These are phyloP conservation scores for Basipetospora sp. DNA, from an alignment of 2,329 filamentous ascomycete species.

Conservation along the genomic window DNA sequence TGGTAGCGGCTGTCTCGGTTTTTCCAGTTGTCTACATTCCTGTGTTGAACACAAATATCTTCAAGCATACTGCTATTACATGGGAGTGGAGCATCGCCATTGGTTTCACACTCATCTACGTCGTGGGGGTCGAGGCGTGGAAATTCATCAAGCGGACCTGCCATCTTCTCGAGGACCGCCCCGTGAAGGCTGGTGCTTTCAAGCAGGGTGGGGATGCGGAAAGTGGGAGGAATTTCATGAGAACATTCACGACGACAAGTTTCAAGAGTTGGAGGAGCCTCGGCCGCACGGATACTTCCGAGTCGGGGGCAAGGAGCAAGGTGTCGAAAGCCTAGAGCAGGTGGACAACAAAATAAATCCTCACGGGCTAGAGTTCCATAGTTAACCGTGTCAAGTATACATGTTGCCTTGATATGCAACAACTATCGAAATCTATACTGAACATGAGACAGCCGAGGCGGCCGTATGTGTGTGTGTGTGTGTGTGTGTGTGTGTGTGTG, in stretches of 20 bases:
- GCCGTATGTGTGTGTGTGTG: too few species aligned
- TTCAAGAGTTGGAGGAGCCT: constrained; percentile 32
- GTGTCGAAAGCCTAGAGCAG: too few species aligned
- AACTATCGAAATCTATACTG: too few species aligned
- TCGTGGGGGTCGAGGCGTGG: constrained; percentile 56
- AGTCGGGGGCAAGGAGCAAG: constrained; percentile 13
- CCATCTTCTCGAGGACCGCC: constrained; percentile 35
- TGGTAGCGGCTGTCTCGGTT: constrained; percentile 44
- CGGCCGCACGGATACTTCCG: constrained; percentile 26
- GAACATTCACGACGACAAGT: constrained; percentile 37
- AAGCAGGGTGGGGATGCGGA: constrained; percentile 33
- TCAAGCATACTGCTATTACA: constrained; percentile 55
- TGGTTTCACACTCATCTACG: constrained; percentile 47
- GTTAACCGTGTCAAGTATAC: too few species aligned
- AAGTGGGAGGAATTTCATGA: constrained; percentile 29
- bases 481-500: too few species aligned
- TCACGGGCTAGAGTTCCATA: too few species aligned
- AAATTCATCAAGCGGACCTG: constrained; percentile 51
- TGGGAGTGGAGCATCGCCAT: constrained; percentile 66
- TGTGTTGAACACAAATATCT: constrained; percentile 52
- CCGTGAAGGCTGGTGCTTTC: constrained; percentile 35
- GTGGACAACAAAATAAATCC: too few species aligned
- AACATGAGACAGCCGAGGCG: too few species aligned
- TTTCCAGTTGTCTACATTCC: constrained; percentile 62
- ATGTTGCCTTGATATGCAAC: too few species aligned